Evolutionary conservation across 441 rosid genomes (phyloP), one percentile per base, ranked within the genome.

Genomic region (Eruca vesicaria): DNA sequence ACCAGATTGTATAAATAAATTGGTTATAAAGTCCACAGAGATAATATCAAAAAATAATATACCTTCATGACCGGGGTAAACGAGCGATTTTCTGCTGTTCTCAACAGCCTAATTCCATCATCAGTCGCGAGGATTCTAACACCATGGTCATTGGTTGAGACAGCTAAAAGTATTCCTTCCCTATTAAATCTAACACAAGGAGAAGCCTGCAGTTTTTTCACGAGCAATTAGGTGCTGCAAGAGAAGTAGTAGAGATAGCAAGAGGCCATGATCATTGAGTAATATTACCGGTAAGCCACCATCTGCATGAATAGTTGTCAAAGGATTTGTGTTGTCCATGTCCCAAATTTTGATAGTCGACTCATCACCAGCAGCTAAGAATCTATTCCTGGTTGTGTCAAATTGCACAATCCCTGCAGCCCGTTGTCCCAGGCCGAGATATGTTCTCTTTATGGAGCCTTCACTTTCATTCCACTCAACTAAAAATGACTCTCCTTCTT

Each of bases 121-220:
- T 90, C 76, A 80, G 84, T 91, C 56, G 97, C 97, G 70, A 93
- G 83, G 74, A 93, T 82, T 81, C 86, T 91, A 61, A 93, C 74
- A 57, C 88, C 81, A 78, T 88, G 87, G 72, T 93, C 98, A 79
- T 66, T 88, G 61, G 98, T 90, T 41, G 98, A 90, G 79, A 89
- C 86, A 53, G 98, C 94, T 79, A 91, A 82, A 31, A 93, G 77
- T 15, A 83, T 82, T 69, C 98, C 97, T 81, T 90, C 94, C 83
- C 84, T 91, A 83, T 86, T 90, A 79, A 91, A 90, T 83, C 89
- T 83, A 74, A 93, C 77, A 69, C 90, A 86, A 73, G 97, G 93
- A 62, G 96, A 84, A 60, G 89, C 87, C 96, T 91, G 90, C 80
- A 86, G 33, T 56, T 56, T 58, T 33, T 68, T 58, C 68, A 43